Base-by-base conservation (phyloP, 495 filamentous ascomycete species). In the Aspergillus biplanus region DNA sequence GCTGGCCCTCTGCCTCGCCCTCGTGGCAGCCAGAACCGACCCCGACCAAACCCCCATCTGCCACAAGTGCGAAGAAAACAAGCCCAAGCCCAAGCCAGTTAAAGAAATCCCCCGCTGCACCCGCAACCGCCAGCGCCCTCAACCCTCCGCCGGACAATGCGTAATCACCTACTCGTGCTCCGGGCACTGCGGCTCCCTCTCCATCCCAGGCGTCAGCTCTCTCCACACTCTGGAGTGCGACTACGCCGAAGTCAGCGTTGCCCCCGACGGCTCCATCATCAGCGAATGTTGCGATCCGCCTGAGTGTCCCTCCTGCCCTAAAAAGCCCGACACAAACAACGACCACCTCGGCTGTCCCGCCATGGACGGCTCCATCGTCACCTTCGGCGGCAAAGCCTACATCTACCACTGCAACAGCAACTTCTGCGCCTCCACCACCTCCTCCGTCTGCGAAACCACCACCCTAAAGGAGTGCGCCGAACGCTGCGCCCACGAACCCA, bases 371-470 rank as follows among this genome's bases (percentile, higher is more conserved):
- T 11, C 52, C 4, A 34, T 54, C 27, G 21, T 9, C 1, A 32
- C 9, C 4, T 54, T 7, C 27, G 52, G 52, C 32, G 52, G 32
- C 16, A 54, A 54, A 12, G n/a, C 11, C 52, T 54, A 33, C 31
- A 54, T 54, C 52, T 54, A 54, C 52, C 52, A 54, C 27, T 54
- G 52, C 52, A 33, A 54, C 52, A 54, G 27, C 9, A 32, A 11
- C 27, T 54, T 54, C 27, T 54, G 52, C 27, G 27, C 52, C 11
- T 11, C 52, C 0, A 54, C 32, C 21, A 54, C 34, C 27, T 33
- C 7, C 52, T 54, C 52, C 7, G 52, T 54, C 52, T 31, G 27
- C 21, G 34, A 11, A 5, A 54, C 52, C 21, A 32, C 31, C 7
- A 54, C 52, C 0, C 21, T 33, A 27, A 54, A 54, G 27, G 52